Evolutionary conservation across 345 rosid genomes (phyloP).

Genomic region (Populus tremula): DNA sequence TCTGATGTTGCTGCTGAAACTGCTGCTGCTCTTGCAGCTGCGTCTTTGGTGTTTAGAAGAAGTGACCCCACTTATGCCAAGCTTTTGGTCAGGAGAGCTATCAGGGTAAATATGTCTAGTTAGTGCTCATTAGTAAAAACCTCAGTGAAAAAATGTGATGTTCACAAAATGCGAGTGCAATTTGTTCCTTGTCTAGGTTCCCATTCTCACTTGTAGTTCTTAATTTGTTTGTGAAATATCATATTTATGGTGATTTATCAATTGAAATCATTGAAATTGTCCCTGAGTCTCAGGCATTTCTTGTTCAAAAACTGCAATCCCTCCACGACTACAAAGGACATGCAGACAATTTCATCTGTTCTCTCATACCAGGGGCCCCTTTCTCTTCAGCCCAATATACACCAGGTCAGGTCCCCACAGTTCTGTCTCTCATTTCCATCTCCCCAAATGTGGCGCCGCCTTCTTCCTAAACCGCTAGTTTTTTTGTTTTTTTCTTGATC

Average conservation of each 20-base stretch:
- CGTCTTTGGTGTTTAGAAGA: constrained; percentile 34
- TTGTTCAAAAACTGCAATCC: constrained; percentile 68
- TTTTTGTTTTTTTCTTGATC: not conserved
- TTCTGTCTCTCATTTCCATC: no score
- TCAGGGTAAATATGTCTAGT: constrained; percentile 13
- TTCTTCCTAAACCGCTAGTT: constrained; percentile 1
- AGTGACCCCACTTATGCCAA: constrained; percentile 28
- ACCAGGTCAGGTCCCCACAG: constrained; percentile 49
- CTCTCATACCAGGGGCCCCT: constrained; percentile 82
- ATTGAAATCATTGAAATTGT: not conserved
- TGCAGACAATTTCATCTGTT: constrained; percentile 94
- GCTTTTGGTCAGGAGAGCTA: constrained; percentile 26
- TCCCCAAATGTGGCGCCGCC: not conserved
- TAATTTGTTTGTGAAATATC: not conserved
- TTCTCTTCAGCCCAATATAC: constrained; percentile 77
- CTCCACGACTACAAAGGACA: constrained; percentile 92
- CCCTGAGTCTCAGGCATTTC: constrained; percentile 48
- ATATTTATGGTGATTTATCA: not conserved
- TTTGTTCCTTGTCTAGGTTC: constrained; percentile 22
- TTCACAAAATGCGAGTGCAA: not conserved
- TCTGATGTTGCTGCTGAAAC: constrained; percentile 42
- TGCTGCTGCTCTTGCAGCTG: constrained; percentile 38
- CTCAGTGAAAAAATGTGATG: not conserved
- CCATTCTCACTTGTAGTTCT: not conserved
- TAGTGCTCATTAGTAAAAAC: not conserved